Percentiles rank a stretch among this genome's conserved stretches.
Conservation (phyloP, 2,329 filamentous ascomycete genomes). For the Zasmidium cellare region DNA sequence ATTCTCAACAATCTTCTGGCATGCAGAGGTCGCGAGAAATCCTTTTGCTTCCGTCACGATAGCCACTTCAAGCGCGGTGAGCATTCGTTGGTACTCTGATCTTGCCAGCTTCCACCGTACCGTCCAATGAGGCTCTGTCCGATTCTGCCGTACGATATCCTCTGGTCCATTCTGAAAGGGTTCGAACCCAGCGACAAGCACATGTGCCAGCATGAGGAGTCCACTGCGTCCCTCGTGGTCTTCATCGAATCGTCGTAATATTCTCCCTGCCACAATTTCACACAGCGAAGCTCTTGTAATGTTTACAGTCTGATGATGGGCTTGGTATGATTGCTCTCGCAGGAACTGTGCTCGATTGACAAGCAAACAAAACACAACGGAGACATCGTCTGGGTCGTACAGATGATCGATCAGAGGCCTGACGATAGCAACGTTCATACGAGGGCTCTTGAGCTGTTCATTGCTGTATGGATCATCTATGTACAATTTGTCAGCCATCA, state of each 20-base stretch:
- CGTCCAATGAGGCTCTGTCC: conserved; percentile 46
- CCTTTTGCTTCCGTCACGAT: conserved; percentile 80
- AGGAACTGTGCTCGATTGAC: conserved; percentile 81
- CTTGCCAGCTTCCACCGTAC: conserved; percentile 42
- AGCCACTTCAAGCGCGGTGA: conserved; percentile 79
- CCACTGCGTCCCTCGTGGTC: conserved; percentile 70
- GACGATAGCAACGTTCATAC: conserved; percentile 78
- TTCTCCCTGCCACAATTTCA: conserved; percentile 75
- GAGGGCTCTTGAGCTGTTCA: conserved; percentile 75
- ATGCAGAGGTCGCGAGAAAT: conserved; percentile 74
- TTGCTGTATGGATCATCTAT: conserved; percentile 65
- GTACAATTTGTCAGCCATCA: conserved; percentile 13
- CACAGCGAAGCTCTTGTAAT: conserved; percentile 75
- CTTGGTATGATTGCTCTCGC: conserved; percentile 71
- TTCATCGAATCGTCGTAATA: conserved; percentile 76
- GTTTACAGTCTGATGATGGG: conserved; percentile 79
- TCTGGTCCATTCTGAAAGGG: conserved; percentile 80
- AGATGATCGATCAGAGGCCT: conserved; percentile 81
- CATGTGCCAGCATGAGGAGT: conserved; percentile 72
- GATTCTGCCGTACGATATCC: conserved; percentile 62
- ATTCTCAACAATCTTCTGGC: conserved; percentile 77
- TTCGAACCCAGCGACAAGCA: conserved; percentile 80
- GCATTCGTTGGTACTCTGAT: conserved; percentile 56
- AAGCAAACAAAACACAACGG: conserved; percentile 79
- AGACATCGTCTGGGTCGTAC: conserved; percentile 76